Base-by-base conservation (phyloP, 2,329 filamentous ascomycete genomes). In the Graphilbum ipis-grandicollis region DNA sequence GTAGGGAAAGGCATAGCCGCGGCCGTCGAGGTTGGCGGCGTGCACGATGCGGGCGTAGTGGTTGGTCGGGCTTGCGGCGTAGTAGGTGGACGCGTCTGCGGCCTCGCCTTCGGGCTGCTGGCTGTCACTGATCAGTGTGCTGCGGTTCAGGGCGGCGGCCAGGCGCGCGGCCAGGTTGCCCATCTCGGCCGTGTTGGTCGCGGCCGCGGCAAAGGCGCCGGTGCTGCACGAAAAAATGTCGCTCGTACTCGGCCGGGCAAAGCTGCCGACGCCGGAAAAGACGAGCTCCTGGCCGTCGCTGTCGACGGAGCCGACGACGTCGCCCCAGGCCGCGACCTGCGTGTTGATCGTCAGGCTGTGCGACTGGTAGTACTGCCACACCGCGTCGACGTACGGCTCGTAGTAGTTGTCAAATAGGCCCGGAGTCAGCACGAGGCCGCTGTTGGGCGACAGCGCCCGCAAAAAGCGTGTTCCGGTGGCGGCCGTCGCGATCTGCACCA, bases 71-170 rank as follows among this genome's bases (percentile, higher is more conserved):
- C 46, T 39, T 13, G 65, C 53, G 30, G 51, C 44, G 53, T 79
- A 79, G 50, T 75, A 79, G 49, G 71, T 77, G 9, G n/a, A n/a
- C n/a, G 49, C 51, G 6, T 49, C 50, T 2, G 65, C 54, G 1
- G 48, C 43, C 49, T 70, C 67, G 35, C 60, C 58, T 38, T 67
- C 59, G 13, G 69, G 73, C 55, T 68, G 72, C 44, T 49, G 47
- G n/a, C 52, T 37, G 46, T 67, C 57, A 17, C 55, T 49, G 35
- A 80, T 55, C 41, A 90, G 55, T 10, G 78, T 86, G 25, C 69
- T 75, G 18, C 82, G 67, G 55, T 86, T 84, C 48, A 88, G 71
- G 1, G 77, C 79, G 1, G 82, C 81, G 0, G 77, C 69, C 13
- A 90, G 57, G n/a, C 82, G 66, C 0, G 83, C 79, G 9, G 75